Conservation (phyloP, 805 yeast species). For the Pichia exigua region DNA sequence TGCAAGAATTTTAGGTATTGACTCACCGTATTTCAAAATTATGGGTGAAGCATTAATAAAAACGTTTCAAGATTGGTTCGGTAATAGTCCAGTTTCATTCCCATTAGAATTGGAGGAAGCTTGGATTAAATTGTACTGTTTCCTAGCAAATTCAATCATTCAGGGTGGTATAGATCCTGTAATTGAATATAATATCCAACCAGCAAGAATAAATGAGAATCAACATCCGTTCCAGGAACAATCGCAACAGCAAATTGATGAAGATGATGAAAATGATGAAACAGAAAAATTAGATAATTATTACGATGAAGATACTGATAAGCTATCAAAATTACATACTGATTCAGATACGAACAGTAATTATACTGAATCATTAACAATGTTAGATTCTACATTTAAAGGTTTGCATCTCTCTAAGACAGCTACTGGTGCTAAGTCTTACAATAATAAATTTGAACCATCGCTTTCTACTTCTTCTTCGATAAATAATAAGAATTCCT, state of each 20-base stretch:
- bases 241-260: not conserved
- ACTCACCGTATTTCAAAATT: conserved; percentile 55
- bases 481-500: not conserved
- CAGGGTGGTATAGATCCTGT: conserved; percentile 53
- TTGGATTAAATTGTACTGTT: conserved; percentile 66
- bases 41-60: conserved; percentile 68
- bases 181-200: conserved; percentile 19
- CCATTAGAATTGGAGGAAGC: conserved; percentile 55
- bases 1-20: conserved; percentile 66
- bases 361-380: not conserved
- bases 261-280: not conserved
- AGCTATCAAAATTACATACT: not conserved
- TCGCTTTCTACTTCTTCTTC: not conserved
- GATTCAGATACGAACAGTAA: not conserved
- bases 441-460: not conserved
- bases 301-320: conserved; percentile 3
- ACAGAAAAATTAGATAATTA: not conserved
- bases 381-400: not conserved
- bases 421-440: not conserved
- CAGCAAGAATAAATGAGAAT: not conserved
- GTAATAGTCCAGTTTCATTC: conserved; percentile 31
- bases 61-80: conserved; percentile 60
- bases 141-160: conserved; percentile 57
- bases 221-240: not conserved
- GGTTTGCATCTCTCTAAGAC: not conserved